phyloP scores from a whole-genome alignment of 2,329 filamentous ascomycete genomes.

The Pseudogymnoascus sp. region DNA sequence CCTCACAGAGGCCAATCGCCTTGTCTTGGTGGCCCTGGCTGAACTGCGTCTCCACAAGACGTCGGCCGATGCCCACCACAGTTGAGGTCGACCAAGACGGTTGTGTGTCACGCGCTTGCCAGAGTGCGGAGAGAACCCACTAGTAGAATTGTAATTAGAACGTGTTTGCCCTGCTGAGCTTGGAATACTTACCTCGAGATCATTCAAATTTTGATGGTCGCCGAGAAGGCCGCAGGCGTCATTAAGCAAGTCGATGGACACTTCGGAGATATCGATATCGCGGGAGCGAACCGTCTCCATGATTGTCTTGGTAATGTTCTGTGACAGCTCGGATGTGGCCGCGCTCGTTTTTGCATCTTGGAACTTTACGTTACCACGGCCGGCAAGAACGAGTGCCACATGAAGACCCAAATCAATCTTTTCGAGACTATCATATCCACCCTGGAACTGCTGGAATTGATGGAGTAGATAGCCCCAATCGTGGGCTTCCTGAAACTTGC shows the following conservation, averaged over 20 bases:
- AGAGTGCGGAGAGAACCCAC: slow-evolving; percentile 15
- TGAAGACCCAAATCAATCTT: slow-evolving; percentile 39
- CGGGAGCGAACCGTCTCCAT: slow-evolving; percentile 35
- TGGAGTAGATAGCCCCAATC: slow-evolving; percentile 38
- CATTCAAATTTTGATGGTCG: slow-evolving; percentile 39
- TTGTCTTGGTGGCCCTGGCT: slow-evolving; percentile 11
- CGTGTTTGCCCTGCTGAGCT: neutral
- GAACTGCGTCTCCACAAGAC: slow-evolving; percentile 21
- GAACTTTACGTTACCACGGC: slow-evolving; percentile 33
- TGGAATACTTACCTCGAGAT: slow-evolving; percentile 33
- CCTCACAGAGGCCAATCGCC: slow-evolving; percentile 20
- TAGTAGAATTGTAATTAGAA: slow-evolving; percentile 7
- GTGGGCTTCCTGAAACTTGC: slow-evolving; percentile 35
- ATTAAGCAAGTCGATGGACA: slow-evolving; percentile 39
- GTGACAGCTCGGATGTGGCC: slow-evolving; percentile 33
- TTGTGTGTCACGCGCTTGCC: slow-evolving; percentile 17
- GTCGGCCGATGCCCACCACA: slow-evolving; percentile 19
- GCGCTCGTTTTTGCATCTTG: slow-evolving; percentile 30
- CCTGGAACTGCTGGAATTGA: slow-evolving; percentile 35
- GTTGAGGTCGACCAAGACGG: slow-evolving; percentile 17
- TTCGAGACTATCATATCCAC: slow-evolving; percentile 34
- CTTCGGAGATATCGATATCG: slow-evolving; percentile 37
- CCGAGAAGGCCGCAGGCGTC: slow-evolving; percentile 41
- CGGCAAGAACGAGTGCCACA: slow-evolving; percentile 38
- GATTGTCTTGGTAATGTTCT: slow-evolving; percentile 35